These are phyloP conservation scores for Lactifluus rugatus DNA, from an alignment of 768 basidiomycete species.

Conservation along the genomic window DNA sequence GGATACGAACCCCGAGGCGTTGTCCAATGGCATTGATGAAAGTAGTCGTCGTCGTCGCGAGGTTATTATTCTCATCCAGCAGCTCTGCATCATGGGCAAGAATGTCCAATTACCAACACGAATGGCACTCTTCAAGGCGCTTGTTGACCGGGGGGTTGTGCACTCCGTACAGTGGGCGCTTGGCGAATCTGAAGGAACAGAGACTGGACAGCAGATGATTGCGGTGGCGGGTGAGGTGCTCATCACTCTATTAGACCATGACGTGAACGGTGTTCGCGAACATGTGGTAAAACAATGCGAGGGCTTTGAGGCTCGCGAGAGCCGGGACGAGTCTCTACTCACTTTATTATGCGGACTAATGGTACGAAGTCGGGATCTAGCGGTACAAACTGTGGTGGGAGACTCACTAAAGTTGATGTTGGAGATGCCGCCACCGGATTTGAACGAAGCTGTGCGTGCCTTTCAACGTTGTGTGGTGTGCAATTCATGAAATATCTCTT, in stretches of 20 bases:
- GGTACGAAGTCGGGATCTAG: constrained; percentile 71
- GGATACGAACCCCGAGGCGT: constrained; percentile 16
- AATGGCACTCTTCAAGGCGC: constrained; percentile 71
- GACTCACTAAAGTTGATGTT: constrained; percentile 79
- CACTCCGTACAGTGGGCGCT: constrained; percentile 93
- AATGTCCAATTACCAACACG: constrained; percentile 87
- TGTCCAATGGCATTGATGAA: constrained; percentile 19
- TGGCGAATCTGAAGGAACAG: constrained; percentile 49
- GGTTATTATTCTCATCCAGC: constrained; percentile 81
- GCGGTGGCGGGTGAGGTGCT: constrained; percentile 82
- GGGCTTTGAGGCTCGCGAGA: constrained; percentile 45
- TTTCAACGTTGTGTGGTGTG: not conserved
- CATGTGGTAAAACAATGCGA: constrained; percentile 81
- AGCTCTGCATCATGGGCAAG: constrained; percentile 92
- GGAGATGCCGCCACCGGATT: constrained; percentile 49
- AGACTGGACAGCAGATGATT: constrained; percentile 46
- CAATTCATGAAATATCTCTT: not conserved
- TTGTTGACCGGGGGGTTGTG: constrained; percentile 82
- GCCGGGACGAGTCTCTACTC: constrained; percentile 64
- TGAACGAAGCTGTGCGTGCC: constrained; percentile 20
- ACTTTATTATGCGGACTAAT: constrained; percentile 69
- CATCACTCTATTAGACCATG: constrained; percentile 80
- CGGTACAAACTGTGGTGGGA: constrained; percentile 82
- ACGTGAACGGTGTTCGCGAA: constrained; percentile 73
- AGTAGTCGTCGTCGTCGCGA: constrained; percentile 49